Percentiles rank a stretch among this genome's conserved stretches.
phyloP scores from a whole-genome alignment of 2,329 filamentous ascomycete species.

The Calonectria multiphialidica region DNA sequence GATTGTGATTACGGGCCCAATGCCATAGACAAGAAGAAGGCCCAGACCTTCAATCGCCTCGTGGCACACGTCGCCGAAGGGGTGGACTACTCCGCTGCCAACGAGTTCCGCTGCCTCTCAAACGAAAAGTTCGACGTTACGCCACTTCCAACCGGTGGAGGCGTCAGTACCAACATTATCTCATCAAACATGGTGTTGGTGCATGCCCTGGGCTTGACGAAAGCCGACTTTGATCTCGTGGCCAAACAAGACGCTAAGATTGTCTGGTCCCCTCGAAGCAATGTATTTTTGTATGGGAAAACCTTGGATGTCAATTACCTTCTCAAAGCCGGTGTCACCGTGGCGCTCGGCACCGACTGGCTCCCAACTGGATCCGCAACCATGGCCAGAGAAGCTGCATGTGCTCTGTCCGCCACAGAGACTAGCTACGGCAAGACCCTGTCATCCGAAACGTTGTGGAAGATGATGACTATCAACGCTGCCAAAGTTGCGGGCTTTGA shows the following conservation, averaged over 20 bases:
- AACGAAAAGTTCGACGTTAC: neutral
- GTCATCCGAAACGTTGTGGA: conserved; percentile 8
- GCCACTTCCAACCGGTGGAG: neutral
- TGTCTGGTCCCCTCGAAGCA: conserved; percentile 23
- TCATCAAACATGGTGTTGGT: conserved; percentile 13
- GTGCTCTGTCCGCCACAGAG: neutral
- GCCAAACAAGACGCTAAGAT: conserved; percentile 13
- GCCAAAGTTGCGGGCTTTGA: conserved; percentile 20
- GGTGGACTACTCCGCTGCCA: neutral
- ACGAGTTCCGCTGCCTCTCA: conserved; percentile 19
- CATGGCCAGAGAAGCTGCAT: conserved; percentile 18
- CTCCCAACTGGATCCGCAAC: conserved; percentile 19
- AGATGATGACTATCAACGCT: conserved; percentile 23
- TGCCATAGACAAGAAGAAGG: neutral
- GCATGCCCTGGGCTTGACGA: conserved; percentile 8
- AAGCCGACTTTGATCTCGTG: conserved; percentile 13
- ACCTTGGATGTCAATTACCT: conserved; percentile 16
- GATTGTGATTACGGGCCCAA: conserved; percentile 15
- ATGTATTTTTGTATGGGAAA: conserved; percentile 20
- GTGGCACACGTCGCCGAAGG: conserved; percentile 14
- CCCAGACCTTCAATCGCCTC: neutral
- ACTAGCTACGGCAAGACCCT: neutral
- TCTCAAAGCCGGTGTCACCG: conserved; percentile 11
- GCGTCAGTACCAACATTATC: conserved; percentile 13
- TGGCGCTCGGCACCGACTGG: conserved; percentile 22